Evolutionary conservation across 768 basidiomycete genomes (phyloP), one percentile per base, ranked within the genome.

Genomic region (Serpula lacrymans): DNA sequence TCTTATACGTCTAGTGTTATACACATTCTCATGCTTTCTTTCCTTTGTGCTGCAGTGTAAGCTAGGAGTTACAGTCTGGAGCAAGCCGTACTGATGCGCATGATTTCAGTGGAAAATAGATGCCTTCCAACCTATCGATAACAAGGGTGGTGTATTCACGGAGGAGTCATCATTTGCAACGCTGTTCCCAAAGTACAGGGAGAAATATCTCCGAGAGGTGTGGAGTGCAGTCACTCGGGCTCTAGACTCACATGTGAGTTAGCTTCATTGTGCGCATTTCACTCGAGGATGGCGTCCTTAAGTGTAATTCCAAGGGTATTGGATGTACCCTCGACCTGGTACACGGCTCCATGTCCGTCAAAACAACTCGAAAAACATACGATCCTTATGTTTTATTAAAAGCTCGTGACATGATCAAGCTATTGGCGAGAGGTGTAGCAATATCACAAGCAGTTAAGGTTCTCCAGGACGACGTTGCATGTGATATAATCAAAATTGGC

Each of bases 111-210:
- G 96, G 96, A 88, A 88, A 66, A 67, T 98, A 36, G 85, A 94
- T 20, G 64, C 83, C 5, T 97, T 97, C 64, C 58, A 70, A 43
- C 70, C 75, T 4, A 62, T 60, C 28, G 88, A 95, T 64, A 90
- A 90, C 64, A 84, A 82, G 54, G 82, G 76, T 11, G 87, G 88
- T 0, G 71, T 87, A 2, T 92, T 99, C 67, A 74, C 82, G 2
- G 95, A 98, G 62, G 96, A 99, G 69, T 96, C 93, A 3, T 95
- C 92, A 0, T 99, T 98, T 55, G 95, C 95, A 8, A 95, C 96
- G 1, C 77, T 99, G 8, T 99, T 99, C 64, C 96, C 96, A 10
- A 98, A 96, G 64, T 98, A 98, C 59, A 80, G 96, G 51, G 96
- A 99, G 76, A 92, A 87, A 57, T 98, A 98, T 57, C 68, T 99